These are phyloP conservation scores for Coemansia sp. DNA, from an alignment of 192 early-diverging fungal species.

Conservation along the genomic window DNA sequence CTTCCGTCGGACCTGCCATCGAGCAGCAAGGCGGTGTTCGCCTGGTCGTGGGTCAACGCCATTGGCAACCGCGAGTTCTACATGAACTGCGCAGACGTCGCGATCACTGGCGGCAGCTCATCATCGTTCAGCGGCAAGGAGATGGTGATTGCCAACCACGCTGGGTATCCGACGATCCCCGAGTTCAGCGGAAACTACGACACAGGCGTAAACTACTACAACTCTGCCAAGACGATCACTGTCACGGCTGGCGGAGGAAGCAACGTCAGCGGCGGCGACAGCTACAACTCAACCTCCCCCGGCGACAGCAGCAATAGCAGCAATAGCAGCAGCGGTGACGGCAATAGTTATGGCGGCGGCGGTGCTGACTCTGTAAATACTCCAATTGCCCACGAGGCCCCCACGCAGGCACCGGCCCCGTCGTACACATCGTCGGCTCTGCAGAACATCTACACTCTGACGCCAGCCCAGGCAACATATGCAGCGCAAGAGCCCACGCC, in stretches of 20 bases:
- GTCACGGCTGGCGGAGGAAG: slow-evolving; percentile 11
- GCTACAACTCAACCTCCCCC: background rate
- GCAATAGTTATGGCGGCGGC: background rate
- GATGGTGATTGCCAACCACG: slow-evolving; percentile 45
- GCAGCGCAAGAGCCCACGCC: too few species aligned
- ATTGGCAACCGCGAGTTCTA: slow-evolving; percentile 64
- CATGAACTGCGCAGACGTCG: slow-evolving; percentile 60
- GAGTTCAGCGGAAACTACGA: slow-evolving; percentile 27
- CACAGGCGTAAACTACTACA: slow-evolving; percentile 19
- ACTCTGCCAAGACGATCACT: slow-evolving; percentile 6
- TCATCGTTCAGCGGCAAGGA: slow-evolving; percentile 32
- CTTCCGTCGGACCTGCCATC: slow-evolving; percentile 55
- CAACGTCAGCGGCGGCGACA: slow-evolving; percentile 18
- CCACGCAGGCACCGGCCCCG: background rate
- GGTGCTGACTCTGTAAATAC: background rate
- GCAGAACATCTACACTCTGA: background rate
- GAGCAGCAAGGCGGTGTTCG: slow-evolving; percentile 52
- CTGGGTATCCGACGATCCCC: slow-evolving; percentile 24
- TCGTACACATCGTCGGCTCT: slow-evolving; percentile 3
- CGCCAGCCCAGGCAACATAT: background rate
- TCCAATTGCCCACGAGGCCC: background rate
- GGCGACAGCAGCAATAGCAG: background rate
- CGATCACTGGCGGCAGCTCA: slow-evolving; percentile 40
- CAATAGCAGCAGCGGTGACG: too few species aligned
- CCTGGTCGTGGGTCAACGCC: slow-evolving; percentile 66